Evolutionary conservation across 352 stramenopile species (phyloP).

Genomic region (Phytophthora vignae): DNA sequence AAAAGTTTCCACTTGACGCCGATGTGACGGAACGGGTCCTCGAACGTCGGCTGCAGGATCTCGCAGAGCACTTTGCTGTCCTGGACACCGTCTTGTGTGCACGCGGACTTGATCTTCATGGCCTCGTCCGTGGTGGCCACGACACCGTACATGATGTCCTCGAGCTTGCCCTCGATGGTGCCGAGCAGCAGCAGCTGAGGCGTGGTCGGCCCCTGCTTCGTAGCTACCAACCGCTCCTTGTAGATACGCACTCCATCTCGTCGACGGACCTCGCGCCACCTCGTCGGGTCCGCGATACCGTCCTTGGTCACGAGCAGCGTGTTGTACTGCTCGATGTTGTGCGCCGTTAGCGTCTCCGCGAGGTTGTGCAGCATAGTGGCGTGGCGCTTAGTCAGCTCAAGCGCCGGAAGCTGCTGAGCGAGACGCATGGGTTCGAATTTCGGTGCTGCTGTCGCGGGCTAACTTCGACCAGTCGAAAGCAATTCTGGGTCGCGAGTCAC

Average conservation of each 20-base stretch:
- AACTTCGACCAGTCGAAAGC: conserved; percentile 15
- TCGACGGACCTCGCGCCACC: conserved; percentile 36
- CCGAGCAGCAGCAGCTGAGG: conserved; percentile 31
- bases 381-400: conserved; percentile 24
- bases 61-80: conserved; percentile 35
- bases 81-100: conserved; percentile 21
- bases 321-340: conserved; percentile 38
- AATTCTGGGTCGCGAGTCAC: conserved; percentile 32
- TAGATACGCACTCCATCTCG: conserved; percentile 29
- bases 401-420: conserved; percentile 16
- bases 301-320: conserved; percentile 35
- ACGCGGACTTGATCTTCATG: conserved; percentile 32
- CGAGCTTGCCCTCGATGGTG: conserved; percentile 29
- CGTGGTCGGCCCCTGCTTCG: conserved; percentile 15
- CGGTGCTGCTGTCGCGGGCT: conserved; percentile 2
- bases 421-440: conserved; percentile 18
- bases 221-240: conserved; percentile 25
- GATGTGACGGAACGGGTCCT: conserved; percentile 35
- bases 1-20: conserved; percentile 39
- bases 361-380: conserved; percentile 33
- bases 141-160: conserved; percentile 40
- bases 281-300: conserved; percentile 20
- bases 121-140: conserved; percentile 25
- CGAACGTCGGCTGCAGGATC: conserved; percentile 28
- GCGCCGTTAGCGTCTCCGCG: conserved; percentile 25